phyloP scores from a whole-genome alignment of 2,329 filamentous ascomycete species.

The Sclerotinia nivalis region DNA sequence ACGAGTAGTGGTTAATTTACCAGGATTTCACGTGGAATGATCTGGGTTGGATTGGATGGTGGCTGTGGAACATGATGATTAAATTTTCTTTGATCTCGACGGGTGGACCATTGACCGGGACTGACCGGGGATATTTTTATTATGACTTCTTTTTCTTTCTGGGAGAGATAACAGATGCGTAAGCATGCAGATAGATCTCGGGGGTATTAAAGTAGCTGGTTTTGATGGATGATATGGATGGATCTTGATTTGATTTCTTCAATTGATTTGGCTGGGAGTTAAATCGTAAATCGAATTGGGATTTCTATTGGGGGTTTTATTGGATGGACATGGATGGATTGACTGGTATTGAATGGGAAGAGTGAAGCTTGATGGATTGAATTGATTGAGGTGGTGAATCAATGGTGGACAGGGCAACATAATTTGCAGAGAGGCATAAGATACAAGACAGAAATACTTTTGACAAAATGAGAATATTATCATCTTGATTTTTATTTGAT shows the following conservation, averaged over 20 bases:
- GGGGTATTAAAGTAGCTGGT: constrained; percentile 8
- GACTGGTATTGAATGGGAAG: background rate
- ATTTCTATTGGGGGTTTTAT: background rate
- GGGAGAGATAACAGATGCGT: constrained; percentile 1
- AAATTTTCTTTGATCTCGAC: constrained; percentile 16
- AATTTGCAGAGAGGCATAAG: background rate
- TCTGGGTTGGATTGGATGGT: background rate
- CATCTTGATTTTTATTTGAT: constrained; percentile 3
- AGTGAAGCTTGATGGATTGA: background rate
- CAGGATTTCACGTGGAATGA: background rate
- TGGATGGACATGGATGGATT: constrained; percentile 6
- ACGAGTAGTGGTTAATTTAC: constrained; percentile 17
- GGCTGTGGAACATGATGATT: background rate
- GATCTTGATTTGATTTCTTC: background rate
- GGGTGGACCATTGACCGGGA: constrained; percentile 14
- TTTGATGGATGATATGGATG: constrained; percentile 13
- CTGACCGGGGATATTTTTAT: constrained; percentile 17
- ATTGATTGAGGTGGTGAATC: background rate
- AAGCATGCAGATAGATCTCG: constrained; percentile 12
- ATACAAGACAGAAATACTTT: constrained; percentile 7
- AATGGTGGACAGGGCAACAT: too few relatives aligned
- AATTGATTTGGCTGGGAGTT: constrained; percentile 14
- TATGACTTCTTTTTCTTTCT: constrained; percentile 16
- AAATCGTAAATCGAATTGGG: background rate
- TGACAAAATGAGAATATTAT: constrained; percentile 8